Evolutionary conservation across 2,329 filamentous ascomycete species (phyloP).

Genomic region (Chaetomium sp.): DNA sequence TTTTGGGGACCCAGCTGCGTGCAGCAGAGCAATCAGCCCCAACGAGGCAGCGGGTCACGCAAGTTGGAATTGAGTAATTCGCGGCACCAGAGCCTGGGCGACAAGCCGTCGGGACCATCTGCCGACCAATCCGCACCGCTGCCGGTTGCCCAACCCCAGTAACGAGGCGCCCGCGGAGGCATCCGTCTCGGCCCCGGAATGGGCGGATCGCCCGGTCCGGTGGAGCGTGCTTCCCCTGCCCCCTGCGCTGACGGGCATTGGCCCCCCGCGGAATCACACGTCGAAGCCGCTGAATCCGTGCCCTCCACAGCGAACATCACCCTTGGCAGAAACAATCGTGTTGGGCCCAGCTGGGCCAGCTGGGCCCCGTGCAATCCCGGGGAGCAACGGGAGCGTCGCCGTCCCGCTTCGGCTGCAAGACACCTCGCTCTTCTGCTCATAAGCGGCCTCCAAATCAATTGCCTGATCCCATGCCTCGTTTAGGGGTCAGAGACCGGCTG

Average conservation of each 20-base stretch:
- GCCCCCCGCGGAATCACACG: slow-evolving; percentile 22
- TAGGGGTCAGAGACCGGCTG: background rate
- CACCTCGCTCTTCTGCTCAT: background rate
- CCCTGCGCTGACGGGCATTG: slow-evolving; percentile 26
- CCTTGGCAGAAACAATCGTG: slow-evolving; percentile 23
- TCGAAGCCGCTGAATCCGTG: slow-evolving; percentile 4
- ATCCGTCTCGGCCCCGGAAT: slow-evolving; percentile 27
- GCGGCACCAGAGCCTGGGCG: background rate
- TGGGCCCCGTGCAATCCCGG: background rate
- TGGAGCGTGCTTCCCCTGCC: slow-evolving; percentile 18
- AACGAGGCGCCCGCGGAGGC: slow-evolving; percentile 18
- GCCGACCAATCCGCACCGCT: slow-evolving; percentile 22
- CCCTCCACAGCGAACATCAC: slow-evolving; percentile 20
- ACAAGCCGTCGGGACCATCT: background rate
- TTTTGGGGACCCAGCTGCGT: background rate
- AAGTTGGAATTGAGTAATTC: background rate
- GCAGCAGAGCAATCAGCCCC: slow-evolving; percentile 1
- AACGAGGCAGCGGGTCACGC: slow-evolving; percentile 7
- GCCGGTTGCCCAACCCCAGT: slow-evolving; percentile 9
- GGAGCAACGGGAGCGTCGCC: background rate
- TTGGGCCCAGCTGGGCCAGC: background rate
- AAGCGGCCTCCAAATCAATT: slow-evolving; percentile 1
- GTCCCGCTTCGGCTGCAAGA: slow-evolving; percentile 1
- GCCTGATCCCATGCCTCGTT: background rate
- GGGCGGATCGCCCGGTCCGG: slow-evolving; percentile 31